phyloP scores from a whole-genome alignment of 345 rosid species.

The Murraya koenigii region DNA sequence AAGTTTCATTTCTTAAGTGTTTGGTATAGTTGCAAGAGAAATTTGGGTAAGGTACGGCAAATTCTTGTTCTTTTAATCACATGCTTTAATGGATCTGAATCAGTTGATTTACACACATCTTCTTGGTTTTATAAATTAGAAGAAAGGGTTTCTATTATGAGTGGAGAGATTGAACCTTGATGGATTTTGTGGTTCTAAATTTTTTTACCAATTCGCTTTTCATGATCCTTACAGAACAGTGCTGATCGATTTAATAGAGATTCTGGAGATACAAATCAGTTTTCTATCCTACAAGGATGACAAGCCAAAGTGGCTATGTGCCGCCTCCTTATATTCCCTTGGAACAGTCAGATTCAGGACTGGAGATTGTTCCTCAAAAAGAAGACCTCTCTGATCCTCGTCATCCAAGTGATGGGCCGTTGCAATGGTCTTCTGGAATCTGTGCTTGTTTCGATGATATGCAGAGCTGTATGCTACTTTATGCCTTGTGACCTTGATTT shows the following conservation, averaged over 20 bases:
- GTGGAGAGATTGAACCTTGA: neutral
- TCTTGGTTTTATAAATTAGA: neutral
- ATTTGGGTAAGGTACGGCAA: neutral
- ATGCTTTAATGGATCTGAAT: neutral
- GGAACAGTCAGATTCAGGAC: slow-evolving; percentile 55
- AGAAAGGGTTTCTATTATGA: no score
- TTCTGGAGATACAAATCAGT: neutral
- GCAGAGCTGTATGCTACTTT: slow-evolving; percentile 96
- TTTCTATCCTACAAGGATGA: slow-evolving; percentile 38
- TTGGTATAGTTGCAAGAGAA: neutral
- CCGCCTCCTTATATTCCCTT: slow-evolving; percentile 83
- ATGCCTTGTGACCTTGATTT: slow-evolving; percentile 64
- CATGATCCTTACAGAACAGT: slow-evolving; percentile 6
- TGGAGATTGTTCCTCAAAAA: slow-evolving; percentile 26
- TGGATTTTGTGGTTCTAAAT: neutral
- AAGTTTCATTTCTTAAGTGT: neutral
- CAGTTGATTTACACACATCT: neutral
- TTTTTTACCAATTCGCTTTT: neutral
- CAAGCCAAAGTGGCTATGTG: slow-evolving; percentile 50
- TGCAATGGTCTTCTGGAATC: slow-evolving; percentile 90
- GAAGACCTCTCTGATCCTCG: slow-evolving; percentile 24
- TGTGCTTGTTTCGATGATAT: slow-evolving; percentile 97
- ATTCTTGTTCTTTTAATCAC: neutral
- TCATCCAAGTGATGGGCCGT: slow-evolving; percentile 21
- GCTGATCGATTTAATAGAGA: neutral